Conservation (phyloP, 257 asterid species). For the Scutellaria baicalensis region DNA sequence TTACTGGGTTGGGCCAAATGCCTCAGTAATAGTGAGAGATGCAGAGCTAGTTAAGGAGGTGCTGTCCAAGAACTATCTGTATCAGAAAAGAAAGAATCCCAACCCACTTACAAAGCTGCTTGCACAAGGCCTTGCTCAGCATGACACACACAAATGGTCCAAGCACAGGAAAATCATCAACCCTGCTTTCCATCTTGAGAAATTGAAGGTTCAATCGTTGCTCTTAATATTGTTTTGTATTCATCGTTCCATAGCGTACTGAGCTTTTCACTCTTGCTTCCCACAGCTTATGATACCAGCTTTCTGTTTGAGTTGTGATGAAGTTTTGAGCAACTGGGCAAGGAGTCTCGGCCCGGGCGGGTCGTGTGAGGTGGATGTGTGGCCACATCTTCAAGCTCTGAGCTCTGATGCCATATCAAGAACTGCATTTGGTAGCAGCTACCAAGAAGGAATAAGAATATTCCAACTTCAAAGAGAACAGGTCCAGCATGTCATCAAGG, state of each 20-base stretch:
- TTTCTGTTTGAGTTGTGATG: slow-evolving; percentile 30
- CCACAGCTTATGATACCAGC: slow-evolving; percentile 43
- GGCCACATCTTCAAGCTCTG: slow-evolving; percentile 38
- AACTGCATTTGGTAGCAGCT: slow-evolving; percentile 53
- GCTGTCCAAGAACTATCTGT: slow-evolving; percentile 18
- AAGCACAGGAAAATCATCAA: slow-evolving; percentile 50
- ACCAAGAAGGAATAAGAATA: slow-evolving; percentile 40
- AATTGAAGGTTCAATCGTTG: slow-evolving; percentile 47
- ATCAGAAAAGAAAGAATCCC: slow-evolving; percentile 16
- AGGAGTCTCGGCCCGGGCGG: slow-evolving; percentile 21
- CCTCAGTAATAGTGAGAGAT: slow-evolving; percentile 31
- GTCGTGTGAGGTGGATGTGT: slow-evolving; percentile 40
- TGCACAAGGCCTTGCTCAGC: background rate
- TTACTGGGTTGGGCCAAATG: slow-evolving; percentile 51
- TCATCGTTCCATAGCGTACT: too few relatives aligned
- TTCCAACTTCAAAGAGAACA: slow-evolving; percentile 49
- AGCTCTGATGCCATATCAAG: slow-evolving; percentile 44
- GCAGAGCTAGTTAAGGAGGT: slow-evolving; percentile 44
- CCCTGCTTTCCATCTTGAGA: slow-evolving; percentile 54
- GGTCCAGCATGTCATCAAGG: slow-evolving; percentile 11
- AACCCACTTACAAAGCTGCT: slow-evolving; percentile 12
- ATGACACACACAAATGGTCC: slow-evolving; percentile 36
- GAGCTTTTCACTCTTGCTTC: too few relatives aligned
- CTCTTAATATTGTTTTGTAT: too few relatives aligned
- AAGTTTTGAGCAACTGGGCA: slow-evolving; percentile 39